Evolutionary conservation across 192 early-diverging fungal species (phyloP).

Genomic region (Spinellus fusiger): DNA sequence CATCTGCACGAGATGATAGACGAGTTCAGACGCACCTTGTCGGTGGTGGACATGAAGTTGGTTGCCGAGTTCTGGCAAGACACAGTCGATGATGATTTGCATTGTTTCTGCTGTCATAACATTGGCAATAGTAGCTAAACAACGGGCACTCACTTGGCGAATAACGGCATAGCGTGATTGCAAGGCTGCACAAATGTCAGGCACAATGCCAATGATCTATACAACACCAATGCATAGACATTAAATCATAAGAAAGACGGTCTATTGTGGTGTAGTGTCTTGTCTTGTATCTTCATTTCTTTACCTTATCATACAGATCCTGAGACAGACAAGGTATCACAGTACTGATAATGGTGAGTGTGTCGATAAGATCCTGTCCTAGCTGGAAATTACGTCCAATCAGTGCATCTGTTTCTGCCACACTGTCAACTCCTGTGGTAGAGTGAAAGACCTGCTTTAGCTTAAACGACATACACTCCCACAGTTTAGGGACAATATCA

Average conservation of each 20-base stretch:
- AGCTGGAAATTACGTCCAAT: slow-evolving; percentile 12
- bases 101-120: slow-evolving; percentile 68
- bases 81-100: slow-evolving; percentile 69
- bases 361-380: slow-evolving; percentile 71
- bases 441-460: slow-evolving; percentile 39
- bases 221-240: background rate
- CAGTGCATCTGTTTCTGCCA: slow-evolving; percentile 17
- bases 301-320: slow-evolving; percentile 30
- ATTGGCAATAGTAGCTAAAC: slow-evolving; percentile 66
- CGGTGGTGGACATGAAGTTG: slow-evolving; percentile 57
- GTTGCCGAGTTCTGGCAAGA: slow-evolving; percentile 77
- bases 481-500: slow-evolving; percentile 63
- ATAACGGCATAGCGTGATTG: slow-evolving; percentile 66
- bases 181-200: slow-evolving; percentile 58
- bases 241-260: background rate
- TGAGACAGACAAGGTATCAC: slow-evolving; percentile 59
- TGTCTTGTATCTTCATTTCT: too few relatives aligned
- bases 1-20: slow-evolving; percentile 72
- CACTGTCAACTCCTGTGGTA: slow-evolving; percentile 15
- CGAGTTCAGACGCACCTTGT: slow-evolving; percentile 81
- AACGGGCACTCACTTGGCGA: slow-evolving; percentile 71
- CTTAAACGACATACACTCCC: slow-evolving; percentile 48
- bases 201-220: slow-evolving; percentile 52
- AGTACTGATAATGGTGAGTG: slow-evolving; percentile 64
- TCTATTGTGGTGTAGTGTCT: too few relatives aligned